Base-by-base conservation (phyloP, 2,329 filamentous ascomycete genomes). In the Penicillium sp. region DNA sequence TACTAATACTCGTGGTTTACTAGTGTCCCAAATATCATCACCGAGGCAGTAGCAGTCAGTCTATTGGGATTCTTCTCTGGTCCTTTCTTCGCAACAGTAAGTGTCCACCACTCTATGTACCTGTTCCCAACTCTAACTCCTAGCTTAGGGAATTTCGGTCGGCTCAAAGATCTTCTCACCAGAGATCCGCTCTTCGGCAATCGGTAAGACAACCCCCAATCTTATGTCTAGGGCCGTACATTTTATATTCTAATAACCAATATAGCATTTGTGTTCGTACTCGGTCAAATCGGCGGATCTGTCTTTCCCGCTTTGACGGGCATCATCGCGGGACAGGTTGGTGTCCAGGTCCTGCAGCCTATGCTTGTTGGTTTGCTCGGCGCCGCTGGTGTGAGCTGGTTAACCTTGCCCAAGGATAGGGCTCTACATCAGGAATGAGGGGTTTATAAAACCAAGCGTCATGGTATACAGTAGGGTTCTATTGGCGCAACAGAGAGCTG, bases 41-140 rank as follows among this genome's bases (percentile, higher is more conserved):
- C 77, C 0, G 82, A 82, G 13, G 81, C 82, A 0, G 79, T 85
- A 0, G 79, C 81, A 0, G 78, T 86, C 55, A 82, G 78, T 54
- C 65, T 85, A 0, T 66, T 86, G 2, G 83, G 83, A 0, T 83
- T 86, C 68, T 83, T 86, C 59, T 80, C 79, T 1, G 84, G 84
- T 0, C 84, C 83, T 0, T 77, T 85, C 23, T 87, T 86, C 60
- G 81, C 83, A 1, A 82, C 82, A 0, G 83, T 82, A 58, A 55
- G 68, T 53, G 21, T 47, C 8, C 12, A 6, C 13, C 10, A 19
- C 17, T 17, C 29, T 15, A 19, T 7, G 25, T 23, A 6, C 9
- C 3, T 12, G 3, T 4, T 5, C 6, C 13, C 9, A 42, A 19
- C 13, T 7, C 17, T 42, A n/a, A 53, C 21, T 0, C 12, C n/a